Conservation (phyloP, 306 rosid species). For the Fragaria nilgerrensis region DNA sequence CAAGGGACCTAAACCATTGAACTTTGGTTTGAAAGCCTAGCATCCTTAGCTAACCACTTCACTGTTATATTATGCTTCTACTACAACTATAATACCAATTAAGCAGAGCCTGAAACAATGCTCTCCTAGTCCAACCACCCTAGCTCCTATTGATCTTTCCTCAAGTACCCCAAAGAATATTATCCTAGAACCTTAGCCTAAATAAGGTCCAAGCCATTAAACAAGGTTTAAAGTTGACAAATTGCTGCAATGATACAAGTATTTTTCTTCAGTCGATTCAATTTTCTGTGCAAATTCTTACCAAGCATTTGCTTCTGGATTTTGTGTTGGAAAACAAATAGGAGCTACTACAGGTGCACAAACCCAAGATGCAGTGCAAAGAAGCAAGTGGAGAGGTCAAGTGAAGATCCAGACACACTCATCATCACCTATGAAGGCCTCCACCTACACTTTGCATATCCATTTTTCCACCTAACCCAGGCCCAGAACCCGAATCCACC, state of each 20-base stretch:
- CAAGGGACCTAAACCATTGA: constrained; percentile 30
- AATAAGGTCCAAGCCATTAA: background rate
- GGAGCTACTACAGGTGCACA: constrained; percentile 91
- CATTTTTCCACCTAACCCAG: constrained; percentile 46
- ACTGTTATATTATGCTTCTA: background rate
- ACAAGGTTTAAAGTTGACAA: background rate
- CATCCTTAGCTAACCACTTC: constrained; percentile 21
- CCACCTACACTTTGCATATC: constrained; percentile 83
- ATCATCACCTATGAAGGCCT: constrained; percentile 91
- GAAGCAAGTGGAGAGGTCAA: constrained; percentile 89
- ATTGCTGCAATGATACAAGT: background rate
- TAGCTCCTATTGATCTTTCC: background rate
- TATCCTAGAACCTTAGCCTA: background rate
- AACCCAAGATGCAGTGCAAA: constrained; percentile 90
- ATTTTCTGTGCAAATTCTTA: background rate
- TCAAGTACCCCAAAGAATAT: background rate
- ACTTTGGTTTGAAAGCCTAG: constrained; percentile 19
- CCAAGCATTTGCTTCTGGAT: background rate
- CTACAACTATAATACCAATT: constrained; percentile 7
- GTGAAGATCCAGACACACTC: constrained; percentile 69
- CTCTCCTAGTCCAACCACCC: constrained; percentile 12
- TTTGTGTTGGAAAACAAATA: constrained; percentile 29
- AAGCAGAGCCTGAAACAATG: background rate
- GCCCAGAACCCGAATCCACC: constrained; percentile 39
- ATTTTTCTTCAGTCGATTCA: background rate